Conservation (phyloP, 2,329 filamentous ascomycete species). For the Neofusicoccum sp. region DNA sequence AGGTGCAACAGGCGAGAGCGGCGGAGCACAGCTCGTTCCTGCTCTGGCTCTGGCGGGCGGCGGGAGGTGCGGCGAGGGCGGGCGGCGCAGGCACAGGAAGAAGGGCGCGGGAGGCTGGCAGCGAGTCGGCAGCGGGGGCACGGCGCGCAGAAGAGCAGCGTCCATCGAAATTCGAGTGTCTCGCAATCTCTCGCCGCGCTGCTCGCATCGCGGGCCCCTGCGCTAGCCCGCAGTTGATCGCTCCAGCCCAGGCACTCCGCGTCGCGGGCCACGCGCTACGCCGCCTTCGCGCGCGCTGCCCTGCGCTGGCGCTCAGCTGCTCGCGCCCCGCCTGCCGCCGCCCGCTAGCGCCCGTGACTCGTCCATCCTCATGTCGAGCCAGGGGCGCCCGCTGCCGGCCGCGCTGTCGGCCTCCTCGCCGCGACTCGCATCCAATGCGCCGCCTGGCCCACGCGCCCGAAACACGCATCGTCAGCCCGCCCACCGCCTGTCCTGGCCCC, state of each 20-base stretch:
- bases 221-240: slow-evolving; percentile 14
- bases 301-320: neutral
- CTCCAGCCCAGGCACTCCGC: neutral
- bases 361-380: neutral
- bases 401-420: neutral
- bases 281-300: neutral
- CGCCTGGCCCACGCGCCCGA: slow-evolving; percentile 9
- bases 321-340: neutral
- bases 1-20: neutral
- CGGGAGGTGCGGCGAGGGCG: neutral
- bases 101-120: neutral
- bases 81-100: neutral
- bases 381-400: neutral
- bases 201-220: slow-evolving; percentile 4
- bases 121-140: slow-evolving; percentile 3
- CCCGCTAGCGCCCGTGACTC: neutral
- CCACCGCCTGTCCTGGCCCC: neutral
- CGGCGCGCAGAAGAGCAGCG: neutral
- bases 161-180: slow-evolving; percentile 15
- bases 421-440: neutral
- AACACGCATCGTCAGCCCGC: slow-evolving; percentile 8
- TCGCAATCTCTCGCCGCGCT: slow-evolving; percentile 9
- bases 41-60: neutral
- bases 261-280: neutral
- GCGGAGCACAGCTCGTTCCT: no score